phyloP scores from a whole-genome alignment of 2,329 filamentous ascomycete species.

The Scedosporium minutisporum region DNA sequence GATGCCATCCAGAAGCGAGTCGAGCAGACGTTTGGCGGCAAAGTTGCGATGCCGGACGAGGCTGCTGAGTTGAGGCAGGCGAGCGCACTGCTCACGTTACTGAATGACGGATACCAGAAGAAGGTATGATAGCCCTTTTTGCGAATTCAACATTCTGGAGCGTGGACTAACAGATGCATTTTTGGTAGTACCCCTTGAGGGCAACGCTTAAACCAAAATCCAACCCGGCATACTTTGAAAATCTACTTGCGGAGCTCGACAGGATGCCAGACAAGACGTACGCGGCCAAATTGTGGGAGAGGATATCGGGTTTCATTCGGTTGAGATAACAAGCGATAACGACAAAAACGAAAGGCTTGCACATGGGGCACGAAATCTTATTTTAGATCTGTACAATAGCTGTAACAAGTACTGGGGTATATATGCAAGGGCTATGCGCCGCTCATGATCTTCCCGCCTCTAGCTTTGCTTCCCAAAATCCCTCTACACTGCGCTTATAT shows the following conservation, averaged over 20 bases:
- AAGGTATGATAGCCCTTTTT: conserved; percentile 30
- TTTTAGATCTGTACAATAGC: conserved; percentile 10
- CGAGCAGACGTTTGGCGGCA: conserved; percentile 9
- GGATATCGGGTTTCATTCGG: conserved; percentile 49
- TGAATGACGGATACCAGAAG: conserved; percentile 49
- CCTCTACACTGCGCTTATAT: conserved; percentile 40
- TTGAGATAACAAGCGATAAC: conserved; percentile 30
- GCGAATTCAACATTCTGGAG: conserved; percentile 14
- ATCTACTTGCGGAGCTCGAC: conserved; percentile 52
- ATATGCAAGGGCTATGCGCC: conserved; percentile 8
- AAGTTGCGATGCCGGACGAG: conserved; percentile 20
- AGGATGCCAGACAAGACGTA: conserved; percentile 50
- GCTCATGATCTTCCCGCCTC: neutral
- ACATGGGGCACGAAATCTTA: neutral
- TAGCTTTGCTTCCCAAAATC: neutral
- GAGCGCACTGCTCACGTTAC: conserved; percentile 48
- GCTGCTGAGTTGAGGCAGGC: conserved; percentile 44
- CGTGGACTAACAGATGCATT: neutral
- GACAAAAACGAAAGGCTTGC: neutral
- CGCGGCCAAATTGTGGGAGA: conserved; percentile 41
- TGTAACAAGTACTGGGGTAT: conserved; percentile 10
- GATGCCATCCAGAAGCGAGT: conserved; percentile 36
- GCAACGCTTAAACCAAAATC: conserved; percentile 47
- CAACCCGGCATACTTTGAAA: conserved; percentile 54
- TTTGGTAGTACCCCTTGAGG: conserved; percentile 14